Percentiles rank a stretch among this genome's conserved stretches.
phyloP scores from a whole-genome alignment of 805 yeast genomes.

The Candida loeiensis region DNA sequence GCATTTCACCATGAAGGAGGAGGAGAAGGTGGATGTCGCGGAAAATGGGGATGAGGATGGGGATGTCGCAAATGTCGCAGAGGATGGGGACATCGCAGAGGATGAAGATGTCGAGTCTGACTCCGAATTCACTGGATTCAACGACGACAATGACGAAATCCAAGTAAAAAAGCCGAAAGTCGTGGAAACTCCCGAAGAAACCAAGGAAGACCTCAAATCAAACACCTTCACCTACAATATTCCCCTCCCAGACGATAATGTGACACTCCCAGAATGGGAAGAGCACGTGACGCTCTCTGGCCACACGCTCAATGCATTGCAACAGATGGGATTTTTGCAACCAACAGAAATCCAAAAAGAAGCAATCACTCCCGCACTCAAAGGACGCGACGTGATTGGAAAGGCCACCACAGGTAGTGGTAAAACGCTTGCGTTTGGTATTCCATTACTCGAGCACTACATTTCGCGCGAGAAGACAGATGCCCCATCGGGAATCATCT shows the following conservation, averaged over 20 bases:
- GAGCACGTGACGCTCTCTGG: conserved; percentile 47
- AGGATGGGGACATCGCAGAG: conserved; percentile 12
- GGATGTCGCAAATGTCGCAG: conserved; percentile 25
- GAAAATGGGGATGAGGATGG: conserved; percentile 16
- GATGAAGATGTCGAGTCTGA: conserved; percentile 4
- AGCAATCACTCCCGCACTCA: conserved; percentile 70
- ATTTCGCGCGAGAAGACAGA: conserved; percentile 21
- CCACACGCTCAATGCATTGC: conserved; percentile 60
- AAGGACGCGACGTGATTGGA: conserved; percentile 82
- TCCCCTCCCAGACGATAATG: conserved; percentile 31
- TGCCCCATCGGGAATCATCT: conserved; percentile 71
- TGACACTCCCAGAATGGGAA: conserved; percentile 62
- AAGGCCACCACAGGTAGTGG: conserved; percentile 98
- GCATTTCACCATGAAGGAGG: conserved; percentile 43
- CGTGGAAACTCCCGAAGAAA: conserved; percentile 9
- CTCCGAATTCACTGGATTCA: conserved; percentile 19
- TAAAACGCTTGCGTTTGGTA: conserved; percentile 92
- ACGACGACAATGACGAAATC: conserved; percentile 14
- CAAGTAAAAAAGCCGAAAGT: not conserved
- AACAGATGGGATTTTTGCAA: conserved; percentile 49
- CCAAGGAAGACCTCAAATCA: conserved; percentile 17
- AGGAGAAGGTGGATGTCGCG: conserved; percentile 26
- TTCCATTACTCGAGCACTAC: conserved; percentile 78
- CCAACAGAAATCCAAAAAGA: conserved; percentile 86
- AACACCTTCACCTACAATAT: conserved; percentile 29